phyloP scores from a whole-genome alignment of 2,329 filamentous ascomycete genomes.

The Diaporthe eres region DNA sequence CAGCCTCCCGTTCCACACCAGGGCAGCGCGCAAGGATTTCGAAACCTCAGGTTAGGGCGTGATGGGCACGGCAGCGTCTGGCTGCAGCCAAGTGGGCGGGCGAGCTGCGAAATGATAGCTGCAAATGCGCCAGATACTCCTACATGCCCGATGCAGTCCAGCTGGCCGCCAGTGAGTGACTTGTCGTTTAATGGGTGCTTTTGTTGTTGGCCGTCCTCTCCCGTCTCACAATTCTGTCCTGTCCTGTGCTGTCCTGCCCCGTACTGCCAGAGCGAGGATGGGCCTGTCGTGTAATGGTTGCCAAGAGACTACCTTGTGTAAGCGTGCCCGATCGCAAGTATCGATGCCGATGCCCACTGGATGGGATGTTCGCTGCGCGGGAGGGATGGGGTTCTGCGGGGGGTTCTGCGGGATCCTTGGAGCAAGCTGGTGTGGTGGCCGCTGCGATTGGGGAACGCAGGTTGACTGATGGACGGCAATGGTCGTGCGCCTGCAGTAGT shows the following conservation, averaged over 20 bases:
- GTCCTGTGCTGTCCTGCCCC: background rate
- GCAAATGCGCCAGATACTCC: background rate
- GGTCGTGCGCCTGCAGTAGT: conserved; percentile 36
- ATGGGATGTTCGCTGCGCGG: conserved; percentile 29
- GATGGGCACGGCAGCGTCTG: background rate
- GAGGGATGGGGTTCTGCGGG: conserved; percentile 16
- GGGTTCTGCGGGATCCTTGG: conserved; percentile 11
- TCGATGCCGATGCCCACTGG: conserved; percentile 12
- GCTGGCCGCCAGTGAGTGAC: background rate
- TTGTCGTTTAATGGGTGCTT: background rate
- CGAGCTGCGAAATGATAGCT: background rate
- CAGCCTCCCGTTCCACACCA: conserved; percentile 24
- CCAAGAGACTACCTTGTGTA: conserved; percentile 20
- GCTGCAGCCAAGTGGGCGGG: background rate
- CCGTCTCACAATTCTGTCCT: background rate
- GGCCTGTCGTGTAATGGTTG: conserved; percentile 7
- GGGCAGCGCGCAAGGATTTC: conserved; percentile 25
- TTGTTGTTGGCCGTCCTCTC: background rate
- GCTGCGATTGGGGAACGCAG: background rate
- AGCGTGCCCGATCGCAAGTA: background rate
- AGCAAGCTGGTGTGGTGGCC: background rate
- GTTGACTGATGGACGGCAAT: conserved; percentile 18
- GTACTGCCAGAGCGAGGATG: background rate
- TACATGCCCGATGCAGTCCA: conserved; percentile 11
- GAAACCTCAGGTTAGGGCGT: conserved; percentile 4